Percentiles rank a stretch among this genome's conserved stretches.
These are phyloP conservation scores for Vitis hybrid DNA, from an alignment of 177 flowering plant genomes.

Conservation along the genomic window DNA sequence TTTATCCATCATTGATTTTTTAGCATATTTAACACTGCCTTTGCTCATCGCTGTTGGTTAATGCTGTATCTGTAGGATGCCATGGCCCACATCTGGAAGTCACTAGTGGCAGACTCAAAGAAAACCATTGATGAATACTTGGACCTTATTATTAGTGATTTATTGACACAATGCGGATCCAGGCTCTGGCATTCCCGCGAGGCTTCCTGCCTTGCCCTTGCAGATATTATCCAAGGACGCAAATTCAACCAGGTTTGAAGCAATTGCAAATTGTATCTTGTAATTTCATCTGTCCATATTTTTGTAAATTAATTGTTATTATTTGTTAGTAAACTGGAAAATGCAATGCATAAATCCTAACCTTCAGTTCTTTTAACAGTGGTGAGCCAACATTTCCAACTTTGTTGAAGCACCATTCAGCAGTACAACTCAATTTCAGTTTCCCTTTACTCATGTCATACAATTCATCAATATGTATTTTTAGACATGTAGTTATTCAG, in stretches of 20 bases:
- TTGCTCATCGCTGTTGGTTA: slow-evolving; percentile 13
- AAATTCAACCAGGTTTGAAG: slow-evolving; percentile 72
- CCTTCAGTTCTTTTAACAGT: not conserved
- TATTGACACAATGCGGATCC: slow-evolving; percentile 80
- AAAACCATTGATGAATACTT: slow-evolving; percentile 83
- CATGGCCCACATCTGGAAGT: slow-evolving; percentile 96
- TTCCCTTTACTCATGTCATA: not conserved
- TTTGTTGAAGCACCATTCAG: not conserved
- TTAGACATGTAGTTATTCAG: too few species aligned
- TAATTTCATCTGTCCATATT: not conserved
- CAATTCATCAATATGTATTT: not conserved
- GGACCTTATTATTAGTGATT: slow-evolving; percentile 78
- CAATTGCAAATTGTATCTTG: not conserved
- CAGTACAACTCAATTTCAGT: not conserved
- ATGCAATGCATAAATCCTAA: not conserved
- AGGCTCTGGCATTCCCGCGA: slow-evolving; percentile 98
- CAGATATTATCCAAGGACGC: slow-evolving; percentile 93
- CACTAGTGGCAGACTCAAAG: slow-evolving; percentile 85
- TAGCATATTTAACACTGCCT: not conserved
- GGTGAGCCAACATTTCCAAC: not conserved
- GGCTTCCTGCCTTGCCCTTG: slow-evolving; percentile 95
- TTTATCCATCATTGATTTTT: not conserved
- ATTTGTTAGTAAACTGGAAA: not conserved
- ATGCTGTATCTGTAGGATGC: slow-evolving; percentile 66
- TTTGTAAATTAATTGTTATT: not conserved